Percentiles rank a stretch among this genome's conserved stretches.
Evolutionary conservation across 805 yeast species (phyloP).

Genomic region (Ogataea kodamae): DNA sequence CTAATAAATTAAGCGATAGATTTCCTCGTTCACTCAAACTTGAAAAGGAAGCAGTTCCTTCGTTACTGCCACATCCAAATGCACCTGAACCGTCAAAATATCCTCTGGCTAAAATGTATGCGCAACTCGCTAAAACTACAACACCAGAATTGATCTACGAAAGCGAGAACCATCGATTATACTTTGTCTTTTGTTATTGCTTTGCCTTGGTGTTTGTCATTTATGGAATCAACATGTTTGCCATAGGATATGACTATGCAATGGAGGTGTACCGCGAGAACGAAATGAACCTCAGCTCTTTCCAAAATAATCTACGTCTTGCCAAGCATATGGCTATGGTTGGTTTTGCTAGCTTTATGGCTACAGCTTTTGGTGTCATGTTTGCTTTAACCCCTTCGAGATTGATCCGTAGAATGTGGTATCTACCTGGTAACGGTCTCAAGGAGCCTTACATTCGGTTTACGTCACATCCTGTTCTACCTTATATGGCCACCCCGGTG

Average conservation of each 20-base stretch:
- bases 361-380: slow-evolving; percentile 38
- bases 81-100: slow-evolving; percentile 68
- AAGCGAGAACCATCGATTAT: slow-evolving; percentile 77
- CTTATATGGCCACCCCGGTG: slow-evolving; percentile 75
- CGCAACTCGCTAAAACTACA: slow-evolving; percentile 45
- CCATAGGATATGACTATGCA: slow-evolving; percentile 31
- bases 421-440: slow-evolving; percentile 58
- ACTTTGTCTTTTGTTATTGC: slow-evolving; percentile 66
- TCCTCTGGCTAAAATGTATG: slow-evolving; percentile 60
- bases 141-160: slow-evolving; percentile 77
- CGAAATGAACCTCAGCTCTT: slow-evolving; percentile 28
- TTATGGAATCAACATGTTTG: slow-evolving; percentile 52
- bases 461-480: slow-evolving; percentile 71
- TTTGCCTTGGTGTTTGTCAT: slow-evolving; percentile 64
- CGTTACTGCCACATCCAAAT: slow-evolving; percentile 70
- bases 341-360: slow-evolving; percentile 38
- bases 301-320: slow-evolving; percentile 25
- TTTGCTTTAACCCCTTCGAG: slow-evolving; percentile 62
- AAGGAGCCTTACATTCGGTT: slow-evolving; percentile 47
- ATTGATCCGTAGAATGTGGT: slow-evolving; percentile 72
- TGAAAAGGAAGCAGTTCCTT: slow-evolving; percentile 59
- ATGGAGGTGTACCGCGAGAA: slow-evolving; percentile 28
- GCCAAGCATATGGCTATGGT: slow-evolving; percentile 32
- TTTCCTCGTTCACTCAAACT: slow-evolving; percentile 61
- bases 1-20: slow-evolving; percentile 52